Evolutionary conservation across 305 asterid species (phyloP), one percentile per base, ranked within the genome.

Genomic region (Fraxinus floribunda): DNA sequence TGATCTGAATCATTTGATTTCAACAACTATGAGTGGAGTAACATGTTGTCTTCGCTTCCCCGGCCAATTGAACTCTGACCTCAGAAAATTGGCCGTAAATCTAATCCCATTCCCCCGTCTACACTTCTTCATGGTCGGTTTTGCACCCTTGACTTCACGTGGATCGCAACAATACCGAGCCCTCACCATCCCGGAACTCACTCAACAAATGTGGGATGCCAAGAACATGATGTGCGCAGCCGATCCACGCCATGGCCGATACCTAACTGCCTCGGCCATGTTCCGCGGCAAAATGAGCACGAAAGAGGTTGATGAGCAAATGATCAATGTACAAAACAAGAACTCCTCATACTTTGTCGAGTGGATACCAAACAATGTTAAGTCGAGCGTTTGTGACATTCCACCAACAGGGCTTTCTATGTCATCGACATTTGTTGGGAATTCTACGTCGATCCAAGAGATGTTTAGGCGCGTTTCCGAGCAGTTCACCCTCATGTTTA

Each of bases 121-220:
- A 11, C 92, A 89, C 79, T 88, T 87, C 83, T 87, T 87, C 72
- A 85, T 87, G 88, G 90, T 87, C 16, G 90, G 90, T 16, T 87
- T 87, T 24, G 88, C 90, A 3, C 91, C 89, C 3, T 75, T 88
- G 55, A 88, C 91, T 16, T 88, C 91, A 0, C 76, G 84, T 3
- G 91, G 91, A 9, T 88, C 91, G 0, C 91, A 88, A 74, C 91
- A 88, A 71, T 88, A 88, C 80, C 81, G 89, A 3, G 91, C 91
- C 30, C 89, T 88, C 75, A 85, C 89, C n/a, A 86, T 88, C 57
- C 91, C 89, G 1, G 90, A 88, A 24, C 91, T 88, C 52, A 88
- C 91, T 4, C 91, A 88, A 49, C 91, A 88, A 78, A 88, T 86
- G 91, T 87, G 91, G 91, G 91, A 86, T 60, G 76, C 89, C 57